Evolutionary conservation across 129 eudicot species (phyloP), one percentile per base, ranked within the genome.

Genomic region (Oenanthe sinensis): DNA sequence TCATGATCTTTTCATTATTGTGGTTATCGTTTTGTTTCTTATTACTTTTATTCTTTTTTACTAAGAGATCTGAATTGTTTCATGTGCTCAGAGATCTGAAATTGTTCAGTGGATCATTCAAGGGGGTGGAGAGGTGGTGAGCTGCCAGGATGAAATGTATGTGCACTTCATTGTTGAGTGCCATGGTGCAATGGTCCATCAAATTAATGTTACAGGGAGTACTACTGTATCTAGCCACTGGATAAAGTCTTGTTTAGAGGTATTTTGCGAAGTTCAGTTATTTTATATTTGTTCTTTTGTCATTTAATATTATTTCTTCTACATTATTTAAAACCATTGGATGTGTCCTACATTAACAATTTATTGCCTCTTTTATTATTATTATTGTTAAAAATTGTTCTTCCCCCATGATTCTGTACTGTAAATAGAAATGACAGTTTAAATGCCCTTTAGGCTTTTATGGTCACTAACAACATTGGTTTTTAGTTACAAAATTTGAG

Each of bases 221-320:
- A 84, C 85, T 77, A 85, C 82, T 80, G 97, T 94, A 49, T 89
- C 98, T 47, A 78, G 88, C 76, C 98, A 94, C 83, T 94, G 98
- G 98, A 84, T 94, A 84, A 87, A 84, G 47, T 83, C 93, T 80
- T 94, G 96, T 81, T 81, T 94, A 77, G 85, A 88, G 96, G 98
- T 93, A 91, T 70, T 70, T 60, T 74, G 48, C 19, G 24, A 58
- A 58, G 19, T 75, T 81, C 45, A 50, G 40, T 47, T 20, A 5
- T 37, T 69, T 39, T 45, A 22, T 43, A 30, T 81, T 30, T 62
- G 22, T 15, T 62, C 39, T 75, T 45, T 9, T 52, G 69, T 46
- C 80, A 39, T 11, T 45, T 24, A 48, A 40, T 20, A 33, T 70
- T 4, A 17, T 7, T 42, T 63, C 22, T 46, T 37, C 7, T 9